Percentiles rank a stretch among this genome's conserved stretches.
Evolutionary conservation across 2,329 filamentous ascomycete genomes (phyloP).

Genomic region (Phialophora macrospora): DNA sequence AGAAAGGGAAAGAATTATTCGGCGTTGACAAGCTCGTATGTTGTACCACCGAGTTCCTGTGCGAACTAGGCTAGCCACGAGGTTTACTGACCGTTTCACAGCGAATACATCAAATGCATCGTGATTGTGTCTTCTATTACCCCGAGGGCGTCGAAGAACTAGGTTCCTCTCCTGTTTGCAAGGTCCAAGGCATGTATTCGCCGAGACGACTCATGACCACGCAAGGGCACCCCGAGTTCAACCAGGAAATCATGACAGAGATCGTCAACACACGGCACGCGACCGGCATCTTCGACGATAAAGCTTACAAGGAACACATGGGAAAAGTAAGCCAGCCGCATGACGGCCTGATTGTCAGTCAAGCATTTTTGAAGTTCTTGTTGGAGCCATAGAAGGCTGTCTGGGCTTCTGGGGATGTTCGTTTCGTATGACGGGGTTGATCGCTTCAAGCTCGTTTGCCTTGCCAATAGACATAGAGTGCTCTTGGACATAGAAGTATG

Average conservation of each 20-base stretch:
- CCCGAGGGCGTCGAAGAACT: constrained; percentile 67
- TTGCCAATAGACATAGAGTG: neutral
- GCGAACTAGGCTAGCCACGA: neutral
- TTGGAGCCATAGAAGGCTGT: constrained; percentile 51
- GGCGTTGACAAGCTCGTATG: constrained; percentile 65
- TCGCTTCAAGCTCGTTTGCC: neutral
- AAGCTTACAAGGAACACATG: constrained; percentile 71
- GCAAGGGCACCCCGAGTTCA: constrained; percentile 88
- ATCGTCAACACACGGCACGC: constrained; percentile 68
- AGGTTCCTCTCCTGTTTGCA: constrained; percentile 68
- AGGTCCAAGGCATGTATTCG: constrained; percentile 79
- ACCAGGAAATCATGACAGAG: constrained; percentile 70
- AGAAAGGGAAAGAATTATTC: constrained; percentile 73
- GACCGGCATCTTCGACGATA: constrained; percentile 71
- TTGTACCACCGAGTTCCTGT: constrained; percentile 23
- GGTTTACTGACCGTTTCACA: constrained; percentile 12
- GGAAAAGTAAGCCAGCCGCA: constrained; percentile 69
- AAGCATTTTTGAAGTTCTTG: constrained; percentile 77
- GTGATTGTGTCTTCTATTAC: constrained; percentile 71
- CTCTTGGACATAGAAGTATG: neutral
- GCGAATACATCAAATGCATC: constrained; percentile 82
- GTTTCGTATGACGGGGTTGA: neutral
- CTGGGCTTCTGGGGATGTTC: neutral
- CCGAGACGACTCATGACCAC: constrained; percentile 71
- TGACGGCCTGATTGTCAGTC: constrained; percentile 77